Percentiles rank a stretch among this genome's conserved stretches.
phyloP scores from a whole-genome alignment of 148 eudicot genomes.

The Polygonum maritimum region DNA sequence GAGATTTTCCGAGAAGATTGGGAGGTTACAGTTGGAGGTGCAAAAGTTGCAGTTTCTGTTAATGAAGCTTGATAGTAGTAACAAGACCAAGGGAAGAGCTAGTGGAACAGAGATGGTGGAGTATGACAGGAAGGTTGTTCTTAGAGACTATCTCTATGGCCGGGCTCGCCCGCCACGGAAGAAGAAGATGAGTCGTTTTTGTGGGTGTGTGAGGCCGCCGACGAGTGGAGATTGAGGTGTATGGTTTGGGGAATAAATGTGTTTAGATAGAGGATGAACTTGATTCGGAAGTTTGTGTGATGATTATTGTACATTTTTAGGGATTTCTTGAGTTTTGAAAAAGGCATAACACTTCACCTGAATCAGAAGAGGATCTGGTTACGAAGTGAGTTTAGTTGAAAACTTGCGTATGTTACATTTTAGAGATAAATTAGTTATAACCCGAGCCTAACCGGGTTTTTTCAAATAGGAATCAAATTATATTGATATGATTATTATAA shows the following conservation, averaged over 20 bases:
- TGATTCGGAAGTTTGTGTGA: neutral
- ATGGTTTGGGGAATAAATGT: constrained; percentile 17
- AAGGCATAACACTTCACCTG: no score
- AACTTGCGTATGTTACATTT: no score
- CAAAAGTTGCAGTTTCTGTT: constrained; percentile 73
- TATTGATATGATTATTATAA: no score
- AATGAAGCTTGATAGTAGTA: constrained; percentile 40
- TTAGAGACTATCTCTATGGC: constrained; percentile 74
- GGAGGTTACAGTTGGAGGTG: constrained; percentile 80
- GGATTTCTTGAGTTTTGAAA: neutral
- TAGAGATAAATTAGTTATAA: no score
- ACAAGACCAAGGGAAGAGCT: constrained; percentile 21
- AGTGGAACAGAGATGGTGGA: constrained; percentile 36
- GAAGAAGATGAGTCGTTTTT: constrained; percentile 49
- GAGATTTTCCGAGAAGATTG: constrained; percentile 76
- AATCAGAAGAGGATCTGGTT: no score
- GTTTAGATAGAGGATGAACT: neutral
- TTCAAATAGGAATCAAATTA: no score
- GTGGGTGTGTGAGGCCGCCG: constrained; percentile 72
- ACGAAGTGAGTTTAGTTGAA: no score
- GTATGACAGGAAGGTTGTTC: constrained; percentile 40
- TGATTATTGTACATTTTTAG: constrained; percentile 1
- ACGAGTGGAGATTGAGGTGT: constrained; percentile 35
- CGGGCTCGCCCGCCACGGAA: constrained; percentile 37
- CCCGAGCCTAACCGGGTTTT: no score